These are phyloP conservation scores for Rhizoctonia solani DNA, from an alignment of 1,284 basidiomycete genomes.

Conservation along the genomic window DNA sequence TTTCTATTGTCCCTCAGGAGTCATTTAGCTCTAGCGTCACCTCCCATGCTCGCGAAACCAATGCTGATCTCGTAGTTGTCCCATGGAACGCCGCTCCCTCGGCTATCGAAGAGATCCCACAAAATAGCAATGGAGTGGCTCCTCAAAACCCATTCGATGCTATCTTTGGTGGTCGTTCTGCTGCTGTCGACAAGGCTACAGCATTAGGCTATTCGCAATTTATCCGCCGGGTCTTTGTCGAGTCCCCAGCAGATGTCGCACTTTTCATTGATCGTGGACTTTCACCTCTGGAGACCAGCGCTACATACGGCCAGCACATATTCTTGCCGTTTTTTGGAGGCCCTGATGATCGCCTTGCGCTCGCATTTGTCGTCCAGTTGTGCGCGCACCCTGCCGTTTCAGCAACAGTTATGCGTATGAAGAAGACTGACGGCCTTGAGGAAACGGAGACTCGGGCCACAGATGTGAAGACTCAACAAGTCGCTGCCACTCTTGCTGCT, in stretches of 20 bases:
- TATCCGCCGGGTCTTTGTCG: slow-evolving; percentile 77
- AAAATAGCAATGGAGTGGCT: neutral
- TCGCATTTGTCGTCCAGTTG: slow-evolving; percentile 78
- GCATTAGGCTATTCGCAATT: slow-evolving; percentile 73
- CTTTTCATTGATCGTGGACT: slow-evolving; percentile 77
- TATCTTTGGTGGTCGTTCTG: slow-evolving; percentile 53
- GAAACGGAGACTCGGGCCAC: slow-evolving; percentile 34
- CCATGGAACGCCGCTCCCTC: slow-evolving; percentile 62
- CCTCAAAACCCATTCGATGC: slow-evolving; percentile 63
- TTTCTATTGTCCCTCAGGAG: slow-evolving; percentile 70
- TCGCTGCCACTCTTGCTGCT: slow-evolving; percentile 45
- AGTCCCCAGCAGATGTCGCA: slow-evolving; percentile 67
- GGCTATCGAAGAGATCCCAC: slow-evolving; percentile 30
- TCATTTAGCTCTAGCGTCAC: slow-evolving; percentile 73
- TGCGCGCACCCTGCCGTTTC: slow-evolving; percentile 64
- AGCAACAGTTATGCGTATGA: slow-evolving; percentile 71
- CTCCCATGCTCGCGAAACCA: slow-evolving; percentile 60
- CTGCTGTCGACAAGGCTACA: slow-evolving; percentile 42
- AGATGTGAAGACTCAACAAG: slow-evolving; percentile 44
- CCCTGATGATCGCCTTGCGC: slow-evolving; percentile 84
- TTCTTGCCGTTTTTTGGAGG: slow-evolving; percentile 92
- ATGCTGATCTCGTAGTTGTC: slow-evolving; percentile 76
- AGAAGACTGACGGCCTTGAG: slow-evolving; percentile 51
- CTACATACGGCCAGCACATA: slow-evolving; percentile 58
- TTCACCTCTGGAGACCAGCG: slow-evolving; percentile 47